phyloP scores from a whole-genome alignment of 164 flowering plant species.

The Echeveria elegans region DNA sequence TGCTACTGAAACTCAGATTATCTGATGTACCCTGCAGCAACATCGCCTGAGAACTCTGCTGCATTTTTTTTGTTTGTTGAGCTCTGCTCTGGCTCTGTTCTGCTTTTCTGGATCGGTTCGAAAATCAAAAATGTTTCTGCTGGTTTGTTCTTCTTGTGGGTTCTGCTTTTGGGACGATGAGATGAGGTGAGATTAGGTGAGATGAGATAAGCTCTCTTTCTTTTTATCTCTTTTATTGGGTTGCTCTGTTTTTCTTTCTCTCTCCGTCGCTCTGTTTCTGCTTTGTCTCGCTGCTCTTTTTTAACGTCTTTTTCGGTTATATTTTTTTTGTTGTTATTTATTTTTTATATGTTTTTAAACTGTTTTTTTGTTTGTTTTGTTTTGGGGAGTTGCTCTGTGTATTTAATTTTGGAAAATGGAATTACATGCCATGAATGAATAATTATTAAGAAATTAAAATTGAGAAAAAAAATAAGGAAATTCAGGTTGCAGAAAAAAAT shows the following conservation, averaged over 20 bases:
- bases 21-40: conserved; percentile 22
- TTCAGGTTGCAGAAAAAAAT: too few species aligned
- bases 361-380: too few species aligned
- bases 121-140: not conserved
- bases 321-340: not conserved
- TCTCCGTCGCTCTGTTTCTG: not conserved
- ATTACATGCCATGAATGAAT: too few species aligned
- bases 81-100: too few species aligned
- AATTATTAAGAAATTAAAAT: too few species aligned
- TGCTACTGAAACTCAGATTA: conserved; percentile 40
- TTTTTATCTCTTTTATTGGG: not conserved
- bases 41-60: conserved; percentile 18
- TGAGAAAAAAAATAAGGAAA: too few species aligned
- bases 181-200: too few species aligned
- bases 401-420: too few species aligned
- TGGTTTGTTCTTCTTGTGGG: not conserved
- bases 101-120: conserved; percentile 10
- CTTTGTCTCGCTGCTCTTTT: not conserved
- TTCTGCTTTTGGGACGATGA: conserved; percentile 3
- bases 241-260: not conserved
- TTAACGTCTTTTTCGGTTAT: too few species aligned
- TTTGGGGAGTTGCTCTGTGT: too few species aligned
- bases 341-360: not conserved
- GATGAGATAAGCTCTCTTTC: not conserved
- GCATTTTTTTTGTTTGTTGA: too few species aligned